Evolutionary conservation across 805 yeast genomes (phyloP).

Genomic region (Ogataea trehalophila): DNA sequence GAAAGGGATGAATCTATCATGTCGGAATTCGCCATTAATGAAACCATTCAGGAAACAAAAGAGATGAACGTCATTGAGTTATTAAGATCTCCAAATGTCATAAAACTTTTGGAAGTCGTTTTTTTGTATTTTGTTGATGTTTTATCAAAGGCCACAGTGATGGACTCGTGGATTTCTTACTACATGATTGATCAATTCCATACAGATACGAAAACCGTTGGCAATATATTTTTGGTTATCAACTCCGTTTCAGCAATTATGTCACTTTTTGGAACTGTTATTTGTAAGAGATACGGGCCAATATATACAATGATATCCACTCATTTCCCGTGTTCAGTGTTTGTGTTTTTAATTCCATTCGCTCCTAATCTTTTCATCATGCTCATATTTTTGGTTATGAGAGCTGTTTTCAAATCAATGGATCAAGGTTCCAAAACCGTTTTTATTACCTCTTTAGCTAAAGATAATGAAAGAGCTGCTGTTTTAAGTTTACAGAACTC

Average conservation of each 20-base stretch:
- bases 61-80: slow-evolving; percentile 1
- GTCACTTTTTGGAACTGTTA: slow-evolving; percentile 38
- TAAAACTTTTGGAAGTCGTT: slow-evolving; percentile 29
- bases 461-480: slow-evolving; percentile 37
- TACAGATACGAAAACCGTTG: slow-evolving; percentile 32
- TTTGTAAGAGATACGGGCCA: slow-evolving; percentile 41
- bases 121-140: slow-evolving; percentile 39
- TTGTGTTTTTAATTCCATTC: slow-evolving; percentile 35
- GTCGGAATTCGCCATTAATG: too few species aligned
- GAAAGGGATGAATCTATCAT: not conserved
- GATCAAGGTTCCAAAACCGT: slow-evolving; percentile 46
- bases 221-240: slow-evolving; percentile 36
- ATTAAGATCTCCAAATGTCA: slow-evolving; percentile 9
- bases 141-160: slow-evolving; percentile 39
- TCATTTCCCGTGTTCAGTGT: slow-evolving; percentile 39
- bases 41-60: not conserved
- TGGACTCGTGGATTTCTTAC: slow-evolving; percentile 43
- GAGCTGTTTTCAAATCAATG: slow-evolving; percentile 41
- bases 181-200: slow-evolving; percentile 36
- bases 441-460: slow-evolving; percentile 37
- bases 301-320: slow-evolving; percentile 40
- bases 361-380: slow-evolving; percentile 32
- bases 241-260: slow-evolving; percentile 35
- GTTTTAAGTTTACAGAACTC: slow-evolving; percentile 43
- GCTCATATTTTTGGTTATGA: slow-evolving; percentile 28